Evolutionary conservation across 345 rosid species (phyloP), one percentile per base, ranked within the genome.

Genomic region (Clausena lansium): DNA sequence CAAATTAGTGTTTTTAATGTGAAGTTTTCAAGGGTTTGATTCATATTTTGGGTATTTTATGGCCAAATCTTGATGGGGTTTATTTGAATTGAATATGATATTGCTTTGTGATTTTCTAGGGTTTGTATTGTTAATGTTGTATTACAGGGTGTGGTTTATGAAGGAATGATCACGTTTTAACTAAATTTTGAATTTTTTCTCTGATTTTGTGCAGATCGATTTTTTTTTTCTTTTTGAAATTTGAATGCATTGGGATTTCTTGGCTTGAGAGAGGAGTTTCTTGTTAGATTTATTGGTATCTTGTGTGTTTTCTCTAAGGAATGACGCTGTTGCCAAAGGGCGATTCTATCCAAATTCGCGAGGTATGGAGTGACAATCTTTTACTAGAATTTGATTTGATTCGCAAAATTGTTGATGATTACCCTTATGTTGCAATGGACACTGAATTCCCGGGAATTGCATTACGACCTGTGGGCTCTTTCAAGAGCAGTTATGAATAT

Each of bases 371-470:
- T 69, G 85, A 88, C 67, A 95, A 91, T 39, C 88, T 93, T 0
- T 86, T 83, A 73, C 88, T 87, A 58, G 98, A 95, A 73, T 87
- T 95, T 61, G 87, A 77, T 41, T 84, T 89, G 77, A 89, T 95
- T 50, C 92, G 89, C 9, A 87, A 83, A 17, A 78, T 93, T 22
- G 95, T 94, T 7, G 98, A 93, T 65, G 92, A 85, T 64, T 91
- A 77, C 83, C 94, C 92, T 32, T 93, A 83, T 75, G 83, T 94
- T 8, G 98, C 98, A 5, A 94, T 94, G 97, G 98, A 94, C 80
- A 94, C 97, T 0, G 98, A 95, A 87, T 95, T 95, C 64, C 98
- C 97, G 0, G 98, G 98, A 38, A 85, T 93, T 47, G 94, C 87
- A 5, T 74, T 91, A 27, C 84, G 98, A 15, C 92, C 97, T 0